A percentile compares a stretch with the other conserved stretches of the same genome.
Conservation (phyloP, 805 yeast species). For the Henningerozyma blattae region DNA sequence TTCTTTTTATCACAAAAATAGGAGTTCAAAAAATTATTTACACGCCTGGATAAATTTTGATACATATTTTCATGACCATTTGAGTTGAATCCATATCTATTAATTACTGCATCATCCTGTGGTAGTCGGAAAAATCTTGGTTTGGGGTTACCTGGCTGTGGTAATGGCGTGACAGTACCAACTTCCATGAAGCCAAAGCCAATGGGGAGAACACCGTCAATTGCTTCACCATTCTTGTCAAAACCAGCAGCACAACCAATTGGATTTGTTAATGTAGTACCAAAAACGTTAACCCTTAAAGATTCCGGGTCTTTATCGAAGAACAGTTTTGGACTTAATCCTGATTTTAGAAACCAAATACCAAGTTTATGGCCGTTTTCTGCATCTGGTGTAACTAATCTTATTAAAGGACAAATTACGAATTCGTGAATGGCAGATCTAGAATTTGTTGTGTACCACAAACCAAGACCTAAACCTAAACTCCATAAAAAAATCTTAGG, state of each 20-base stretch:
- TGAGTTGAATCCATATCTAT: slow-evolving; percentile 91
- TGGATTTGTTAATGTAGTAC: slow-evolving; percentile 55
- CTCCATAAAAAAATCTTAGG: slow-evolving; percentile 15
- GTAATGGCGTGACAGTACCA: slow-evolving; percentile 84
- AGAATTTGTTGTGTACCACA: slow-evolving; percentile 56
- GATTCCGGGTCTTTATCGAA: slow-evolving; percentile 40
- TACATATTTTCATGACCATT: slow-evolving; percentile 71
- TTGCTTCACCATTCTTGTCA: slow-evolving; percentile 87
- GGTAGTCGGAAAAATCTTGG: slow-evolving; percentile 86
- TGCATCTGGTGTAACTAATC: slow-evolving; percentile 57
- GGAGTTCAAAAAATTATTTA: slow-evolving; percentile 28
- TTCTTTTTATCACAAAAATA: slow-evolving; percentile 17
- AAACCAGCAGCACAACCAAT: slow-evolving; percentile 93
- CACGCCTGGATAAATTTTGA: slow-evolving; percentile 54
- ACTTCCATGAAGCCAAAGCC: slow-evolving; percentile 90
- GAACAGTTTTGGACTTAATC: slow-evolving; percentile 50
- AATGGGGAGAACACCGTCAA: slow-evolving; percentile 61
- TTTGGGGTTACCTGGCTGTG: slow-evolving; percentile 91
- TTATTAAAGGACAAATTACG: slow-evolving; percentile 62
- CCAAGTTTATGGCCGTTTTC: slow-evolving; percentile 79
- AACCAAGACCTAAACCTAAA: slow-evolving; percentile 29
- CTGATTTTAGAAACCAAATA: slow-evolving; percentile 53
- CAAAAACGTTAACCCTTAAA: slow-evolving; percentile 53
- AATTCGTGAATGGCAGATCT: slow-evolving; percentile 77
- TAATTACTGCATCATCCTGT: slow-evolving; percentile 80